These are phyloP conservation scores for Platanthera guangdongensis DNA, from an alignment of 106 monocot genomes.

Conservation along the genomic window DNA sequence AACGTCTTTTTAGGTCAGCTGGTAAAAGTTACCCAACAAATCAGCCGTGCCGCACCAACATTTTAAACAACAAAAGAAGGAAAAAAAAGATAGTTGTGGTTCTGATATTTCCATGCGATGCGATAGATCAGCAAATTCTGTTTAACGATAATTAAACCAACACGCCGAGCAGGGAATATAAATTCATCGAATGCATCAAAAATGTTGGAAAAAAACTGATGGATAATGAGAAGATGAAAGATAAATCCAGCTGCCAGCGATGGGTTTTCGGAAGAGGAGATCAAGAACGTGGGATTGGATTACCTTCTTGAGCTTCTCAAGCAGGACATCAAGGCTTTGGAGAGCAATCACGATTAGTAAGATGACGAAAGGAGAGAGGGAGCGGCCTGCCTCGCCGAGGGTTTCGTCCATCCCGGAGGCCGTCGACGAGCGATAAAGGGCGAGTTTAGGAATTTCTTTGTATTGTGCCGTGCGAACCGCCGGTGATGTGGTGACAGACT, in stretches of 20 bases:
- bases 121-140: neutral
- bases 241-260: neutral
- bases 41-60: neutral
- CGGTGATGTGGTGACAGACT: no score
- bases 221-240: neutral
- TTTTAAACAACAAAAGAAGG: neutral
- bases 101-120: neutral
- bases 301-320: conserved; percentile 11
- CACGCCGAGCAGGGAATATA: neutral
- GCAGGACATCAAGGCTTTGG: neutral
- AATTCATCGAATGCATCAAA: neutral
- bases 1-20: neutral
- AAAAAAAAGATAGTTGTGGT: neutral
- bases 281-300: neutral
- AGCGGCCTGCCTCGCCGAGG: neutral
- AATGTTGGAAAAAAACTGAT: neutral
- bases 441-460: no score
- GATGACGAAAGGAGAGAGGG: neutral
- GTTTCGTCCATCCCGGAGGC: neutral
- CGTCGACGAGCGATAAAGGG: neutral
- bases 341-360: conserved; percentile 2
- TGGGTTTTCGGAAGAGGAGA: neutral
- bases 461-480: no score
- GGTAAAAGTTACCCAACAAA: neutral
- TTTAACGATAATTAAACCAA: neutral